Percentiles rank a stretch among this genome's conserved stretches.
Conservation (phyloP, 176 grass and related monocot species). For the Cenchrus fungigraminus region DNA sequence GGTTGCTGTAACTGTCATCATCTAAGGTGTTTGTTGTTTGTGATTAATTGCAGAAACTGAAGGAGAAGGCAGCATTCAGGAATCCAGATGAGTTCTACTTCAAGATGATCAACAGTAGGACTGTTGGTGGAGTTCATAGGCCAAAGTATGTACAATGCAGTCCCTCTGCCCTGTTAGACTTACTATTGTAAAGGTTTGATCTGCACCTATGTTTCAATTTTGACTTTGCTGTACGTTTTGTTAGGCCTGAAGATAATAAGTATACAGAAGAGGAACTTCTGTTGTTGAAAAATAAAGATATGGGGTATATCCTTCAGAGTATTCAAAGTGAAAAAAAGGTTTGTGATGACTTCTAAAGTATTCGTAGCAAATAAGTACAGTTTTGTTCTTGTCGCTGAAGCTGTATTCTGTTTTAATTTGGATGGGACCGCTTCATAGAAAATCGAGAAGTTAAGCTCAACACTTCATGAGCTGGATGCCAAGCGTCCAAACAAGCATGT, state of each 20-base stretch:
- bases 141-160: conserved; percentile 50
- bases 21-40: neutral
- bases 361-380: conserved; percentile 2
- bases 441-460: conserved; percentile 78
- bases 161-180: neutral
- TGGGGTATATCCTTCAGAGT: conserved; percentile 81
- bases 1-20: neutral
- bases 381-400: neutral
- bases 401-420: conserved; percentile 7
- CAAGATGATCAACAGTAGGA: conserved; percentile 87
- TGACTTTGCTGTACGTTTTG: conserved; percentile 19
- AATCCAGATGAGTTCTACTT: conserved; percentile 98
- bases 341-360: conserved; percentile 3
- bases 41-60: conserved; percentile 64
- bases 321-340: conserved; percentile 95
- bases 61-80: conserved; percentile 73
- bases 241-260: conserved; percentile 83
- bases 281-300: conserved; percentile 91
- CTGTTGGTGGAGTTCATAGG: conserved; percentile 70
- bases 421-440: conserved; percentile 55
- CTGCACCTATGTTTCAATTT: conserved; percentile 29
- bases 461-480: conserved; percentile 75
- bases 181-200: conserved; percentile 9
- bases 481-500: conserved; percentile 74
- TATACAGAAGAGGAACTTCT: conserved; percentile 82